Conservation (phyloP, 1,284 basidiomycete genomes). For the Xerocomus amazonicus region DNA sequence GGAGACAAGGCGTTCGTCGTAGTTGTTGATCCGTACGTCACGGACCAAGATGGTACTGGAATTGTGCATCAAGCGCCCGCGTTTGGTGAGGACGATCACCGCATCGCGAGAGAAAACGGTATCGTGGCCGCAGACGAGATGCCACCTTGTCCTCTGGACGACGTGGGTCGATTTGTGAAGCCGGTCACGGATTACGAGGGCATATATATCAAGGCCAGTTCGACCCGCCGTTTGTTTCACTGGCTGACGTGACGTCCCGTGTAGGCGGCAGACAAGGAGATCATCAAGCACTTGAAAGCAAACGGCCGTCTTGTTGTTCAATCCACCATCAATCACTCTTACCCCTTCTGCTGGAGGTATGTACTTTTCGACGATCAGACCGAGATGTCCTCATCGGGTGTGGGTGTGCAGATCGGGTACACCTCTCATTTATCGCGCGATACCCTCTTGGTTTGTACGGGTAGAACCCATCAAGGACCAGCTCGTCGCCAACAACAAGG, state of each 20-base stretch:
- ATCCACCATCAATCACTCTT: conserved; percentile 84
- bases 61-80: conserved; percentile 99
- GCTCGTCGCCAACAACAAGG: conserved; percentile 87
- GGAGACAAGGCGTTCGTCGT: conserved; percentile 92
- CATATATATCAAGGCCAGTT: conserved; percentile 81
- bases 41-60: conserved; percentile 91
- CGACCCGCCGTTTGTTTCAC: not conserved
- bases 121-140: conserved; percentile 83
- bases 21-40: conserved; percentile 90
- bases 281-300: conserved; percentile 89
- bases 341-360: conserved; percentile 97
- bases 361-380: conserved; percentile 7
- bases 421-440: conserved; percentile 94
- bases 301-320: conserved; percentile 89
- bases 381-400: not conserved
- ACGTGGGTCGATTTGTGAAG: conserved; percentile 82
- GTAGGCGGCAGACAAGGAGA: conserved; percentile 89
- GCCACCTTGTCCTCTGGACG: conserved; percentile 96
- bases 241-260: not conserved
- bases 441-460: conserved; percentile 95
- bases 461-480: conserved; percentile 84
- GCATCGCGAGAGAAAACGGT: conserved; percentile 83
- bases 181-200: conserved; percentile 92
- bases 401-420: conserved; percentile 68
- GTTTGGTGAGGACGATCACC: conserved; percentile 99